phyloP scores from a whole-genome alignment of 805 yeast species.

The Candida wancherniae region DNA sequence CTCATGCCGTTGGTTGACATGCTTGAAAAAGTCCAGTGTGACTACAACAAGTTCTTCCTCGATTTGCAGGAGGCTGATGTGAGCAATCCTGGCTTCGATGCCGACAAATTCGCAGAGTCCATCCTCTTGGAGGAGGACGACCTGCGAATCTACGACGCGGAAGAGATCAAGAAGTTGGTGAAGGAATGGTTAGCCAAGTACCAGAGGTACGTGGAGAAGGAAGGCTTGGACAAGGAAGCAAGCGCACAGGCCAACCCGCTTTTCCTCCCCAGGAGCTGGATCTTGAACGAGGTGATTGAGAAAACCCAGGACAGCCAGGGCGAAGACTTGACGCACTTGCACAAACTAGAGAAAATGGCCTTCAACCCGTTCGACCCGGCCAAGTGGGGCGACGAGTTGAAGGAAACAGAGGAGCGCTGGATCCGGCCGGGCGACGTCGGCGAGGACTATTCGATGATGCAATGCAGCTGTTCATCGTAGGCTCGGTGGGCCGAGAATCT shows the following conservation, averaged over 20 bases:
- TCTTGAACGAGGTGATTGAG: conserved; percentile 75
- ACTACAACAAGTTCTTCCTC: conserved; percentile 76
- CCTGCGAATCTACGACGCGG: conserved; percentile 22
- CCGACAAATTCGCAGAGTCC: conserved; percentile 15
- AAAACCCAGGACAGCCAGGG: conserved; percentile 47
- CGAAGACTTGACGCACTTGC: conserved; percentile 45
- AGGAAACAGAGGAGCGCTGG: conserved; percentile 58
- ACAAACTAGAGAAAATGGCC: conserved; percentile 67
- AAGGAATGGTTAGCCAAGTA: conserved; percentile 52
- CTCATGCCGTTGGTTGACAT: conserved; percentile 59
- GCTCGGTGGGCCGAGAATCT: not conserved
- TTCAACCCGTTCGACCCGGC: conserved; percentile 64
- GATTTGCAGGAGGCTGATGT: conserved; percentile 48
- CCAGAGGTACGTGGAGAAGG: conserved; percentile 37
- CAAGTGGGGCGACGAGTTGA: conserved; percentile 63
- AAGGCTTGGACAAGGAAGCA: conserved; percentile 29
- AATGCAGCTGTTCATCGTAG: conserved; percentile 62
- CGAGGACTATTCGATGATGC: conserved; percentile 54
- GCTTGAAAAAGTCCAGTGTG: conserved; percentile 58
- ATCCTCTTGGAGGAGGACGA: conserved; percentile 17
- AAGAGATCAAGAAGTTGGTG: conserved; percentile 39
- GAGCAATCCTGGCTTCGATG: conserved; percentile 9
- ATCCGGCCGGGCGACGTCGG: conserved; percentile 45
- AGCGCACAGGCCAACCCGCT: conserved; percentile 62
- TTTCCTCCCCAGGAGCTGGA: conserved; percentile 82